These are phyloP conservation scores for Emmonsiellopsis sp. DNA, from an alignment of 2,329 filamentous ascomycete species.

Conservation along the genomic window DNA sequence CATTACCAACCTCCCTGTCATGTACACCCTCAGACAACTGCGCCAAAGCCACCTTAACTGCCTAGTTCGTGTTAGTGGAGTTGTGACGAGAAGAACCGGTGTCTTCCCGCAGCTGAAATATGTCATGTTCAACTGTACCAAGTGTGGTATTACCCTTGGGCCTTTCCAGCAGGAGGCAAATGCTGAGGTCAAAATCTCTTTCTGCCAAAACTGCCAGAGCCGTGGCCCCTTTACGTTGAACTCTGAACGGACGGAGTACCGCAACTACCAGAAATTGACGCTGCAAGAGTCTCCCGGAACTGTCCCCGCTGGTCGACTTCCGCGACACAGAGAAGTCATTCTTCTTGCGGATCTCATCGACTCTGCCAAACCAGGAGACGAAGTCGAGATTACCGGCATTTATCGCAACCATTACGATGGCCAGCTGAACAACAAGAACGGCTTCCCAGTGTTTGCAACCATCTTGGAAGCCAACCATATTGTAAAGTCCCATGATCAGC, in stretches of 20 bases:
- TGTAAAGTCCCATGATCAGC: constrained; percentile 92
- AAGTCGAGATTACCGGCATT: constrained; percentile 92
- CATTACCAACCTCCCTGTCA: constrained; percentile 86
- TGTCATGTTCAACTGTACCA: constrained; percentile 93
- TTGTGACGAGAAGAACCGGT: constrained; percentile 86
- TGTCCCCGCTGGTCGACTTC: constrained; percentile 87
- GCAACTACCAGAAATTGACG: constrained; percentile 97
- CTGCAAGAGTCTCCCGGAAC: constrained; percentile 95
- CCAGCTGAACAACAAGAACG: constrained; percentile 95
- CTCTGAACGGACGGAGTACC: constrained; percentile 94
- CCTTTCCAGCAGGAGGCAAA: constrained; percentile 98
- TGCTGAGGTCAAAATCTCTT: constrained; percentile 90
- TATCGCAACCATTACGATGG: constrained; percentile 99
- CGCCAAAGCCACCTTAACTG: constrained; percentile 95
- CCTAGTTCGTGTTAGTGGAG: constrained; percentile 84
- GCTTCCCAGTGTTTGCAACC: constrained; percentile 95
- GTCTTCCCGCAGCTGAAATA: constrained; percentile 98
- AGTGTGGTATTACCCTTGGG: constrained; percentile 83
- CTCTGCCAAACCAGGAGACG: constrained; percentile 90
- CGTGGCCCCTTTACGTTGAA: constrained; percentile 91
- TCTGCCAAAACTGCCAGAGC: constrained; percentile 93
- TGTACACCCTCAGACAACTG: constrained; percentile 89
- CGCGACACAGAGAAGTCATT: constrained; percentile 87
- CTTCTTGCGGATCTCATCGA: constrained; percentile 96
- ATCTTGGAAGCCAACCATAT: constrained; percentile 96